Evolutionary conservation across 129 eudicot genomes (phyloP).

Genomic region (Lonicera japonica): DNA sequence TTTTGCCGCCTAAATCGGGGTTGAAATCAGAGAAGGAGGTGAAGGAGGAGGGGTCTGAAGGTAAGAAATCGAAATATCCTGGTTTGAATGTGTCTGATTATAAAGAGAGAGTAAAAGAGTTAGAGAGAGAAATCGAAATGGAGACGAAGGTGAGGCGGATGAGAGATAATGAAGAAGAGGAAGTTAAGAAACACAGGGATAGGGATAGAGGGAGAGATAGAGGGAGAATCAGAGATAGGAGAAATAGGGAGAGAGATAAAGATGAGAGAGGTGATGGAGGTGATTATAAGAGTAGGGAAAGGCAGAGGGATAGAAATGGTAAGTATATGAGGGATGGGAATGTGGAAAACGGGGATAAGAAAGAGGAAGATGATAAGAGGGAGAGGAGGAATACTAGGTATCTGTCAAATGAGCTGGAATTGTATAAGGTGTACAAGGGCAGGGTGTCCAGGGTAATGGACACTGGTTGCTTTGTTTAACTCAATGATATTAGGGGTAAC

Average conservation of each 20-base stretch:
- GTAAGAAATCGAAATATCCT: slow-evolving; percentile 25
- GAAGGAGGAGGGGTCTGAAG: slow-evolving; percentile 26
- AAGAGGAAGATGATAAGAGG: slow-evolving; percentile 13
- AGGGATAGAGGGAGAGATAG: slow-evolving; percentile 15
- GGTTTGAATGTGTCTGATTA: slow-evolving; percentile 48
- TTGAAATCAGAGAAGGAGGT: slow-evolving; percentile 17
- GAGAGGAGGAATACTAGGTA: slow-evolving; percentile 1
- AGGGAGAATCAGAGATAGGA: slow-evolving; percentile 10
- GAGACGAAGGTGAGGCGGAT: slow-evolving; percentile 33
- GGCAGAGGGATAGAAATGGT: slow-evolving; percentile 2
- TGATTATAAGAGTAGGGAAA: slow-evolving; percentile 12
- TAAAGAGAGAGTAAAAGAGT: slow-evolving; percentile 51
- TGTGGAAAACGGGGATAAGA: slow-evolving; percentile 27
- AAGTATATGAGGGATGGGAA: slow-evolving; percentile 9
- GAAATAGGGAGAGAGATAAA: not conserved
- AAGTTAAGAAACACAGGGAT: not conserved
- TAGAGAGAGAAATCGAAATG: slow-evolving; percentile 65
- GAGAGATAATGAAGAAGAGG: slow-evolving; percentile 17
- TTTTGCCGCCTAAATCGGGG: slow-evolving; percentile 63
- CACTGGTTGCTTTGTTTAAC: slow-evolving; percentile 79
- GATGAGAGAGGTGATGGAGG: not conserved
- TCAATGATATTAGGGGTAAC: slow-evolving; percentile 62
- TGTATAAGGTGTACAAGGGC: slow-evolving; percentile 71
- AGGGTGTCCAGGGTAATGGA: slow-evolving; percentile 77
- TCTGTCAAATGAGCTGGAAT: slow-evolving; percentile 36